Base-by-base conservation (phyloP, 305 asterid species). In the Andrographis paniculata region DNA sequence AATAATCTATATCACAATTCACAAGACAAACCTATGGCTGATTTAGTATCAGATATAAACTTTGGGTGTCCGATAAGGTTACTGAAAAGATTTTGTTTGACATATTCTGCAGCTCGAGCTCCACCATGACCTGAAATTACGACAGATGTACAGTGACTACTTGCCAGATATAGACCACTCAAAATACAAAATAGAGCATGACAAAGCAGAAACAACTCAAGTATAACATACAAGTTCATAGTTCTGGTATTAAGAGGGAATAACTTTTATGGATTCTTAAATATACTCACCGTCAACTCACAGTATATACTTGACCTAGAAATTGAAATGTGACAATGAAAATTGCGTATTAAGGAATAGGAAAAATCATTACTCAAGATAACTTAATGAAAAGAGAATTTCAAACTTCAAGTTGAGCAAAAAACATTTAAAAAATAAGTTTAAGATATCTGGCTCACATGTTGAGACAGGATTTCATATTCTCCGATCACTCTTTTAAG, bases 81-180 rank as follows among this genome's bases (percentile, higher is more conserved):
- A 49, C 80, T 82, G 72, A 87, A 87, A 45, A 87, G 96, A 68
- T 87, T 70, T 49, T 78, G 79, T 47, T 83, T 87, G 17, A 87
- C 94, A 65, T 87, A 87, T 55, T 83, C 89, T 48, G 96, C 96
- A 50, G 96, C 96, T 40, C 87, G 71, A 59, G 87, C 94, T 53
- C 96, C 96, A 3, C 94, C 94, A 58, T 87, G 96, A 50, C 96
- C 96, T 85, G 53, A 52, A 39, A 48, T 22, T 7, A 31, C 11
- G 37, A 14, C 37, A 31, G 37, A 31, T 31, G 11, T 31, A 11
- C 37, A 31, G 37, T 31, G 37, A 31, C 6, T 1, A 31, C 4
- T 31, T 31, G 37, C 8, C 37, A 31, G 11, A 31, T 31, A 8
- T 31, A 31, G 37, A 31, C 11, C 37, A 31, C 2, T 1, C 14